Base-by-base conservation (phyloP, 2,329 filamentous ascomycete genomes). In the Hymenoscyphus linearis region DNA sequence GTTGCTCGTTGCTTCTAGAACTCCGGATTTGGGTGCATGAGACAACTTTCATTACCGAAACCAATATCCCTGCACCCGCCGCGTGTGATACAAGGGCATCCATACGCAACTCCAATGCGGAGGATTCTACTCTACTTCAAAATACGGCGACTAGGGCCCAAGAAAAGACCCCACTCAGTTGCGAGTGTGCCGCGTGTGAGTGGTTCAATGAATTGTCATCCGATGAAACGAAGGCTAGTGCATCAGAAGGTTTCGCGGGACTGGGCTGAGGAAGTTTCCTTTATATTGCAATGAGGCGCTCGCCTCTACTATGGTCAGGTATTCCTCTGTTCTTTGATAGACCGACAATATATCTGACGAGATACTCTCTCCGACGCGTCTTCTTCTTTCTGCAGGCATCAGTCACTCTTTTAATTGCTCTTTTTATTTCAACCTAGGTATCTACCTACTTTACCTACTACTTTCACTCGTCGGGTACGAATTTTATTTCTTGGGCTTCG, bases 151-250 rank as follows among this genome's bases (percentile, higher is more conserved):
- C n/a, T 31, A 31, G 3, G 31, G 31, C 4, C 31, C 31, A 5
- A 31, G n/a, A 4, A 9, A 31, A 5, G 31, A 31, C 31, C 31
- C 6, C 31, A 9, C 31, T 31, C 31, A 31, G 31, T 22, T 50
- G 44, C 18, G 44, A 18, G 13, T 25, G 31, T 31, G 31, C 22
- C 18, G 18, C 18, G 44, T 50, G 44, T 25, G 44, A 25, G 44
- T 50, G 44, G 44, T 50, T 18, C 44, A 22, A 50, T 10, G 44
- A 50, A 50, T 50, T 50, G 18, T 50, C 44, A 22, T 50, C 44
- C n/a, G 44, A 50, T 50, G 44, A 50, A 50, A 50, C 44, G 44
- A 18, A 50, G 44, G 44, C 44, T 50, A 50, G 40, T 50, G 44
- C 44, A 50, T 50, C 44, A 50, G 44, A 50, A 25, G 44, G 44